Evolutionary conservation across 2,329 filamentous ascomycete genomes (phyloP), one percentile per base, ranked within the genome.

Genomic region (Fulvia fulva): DNA sequence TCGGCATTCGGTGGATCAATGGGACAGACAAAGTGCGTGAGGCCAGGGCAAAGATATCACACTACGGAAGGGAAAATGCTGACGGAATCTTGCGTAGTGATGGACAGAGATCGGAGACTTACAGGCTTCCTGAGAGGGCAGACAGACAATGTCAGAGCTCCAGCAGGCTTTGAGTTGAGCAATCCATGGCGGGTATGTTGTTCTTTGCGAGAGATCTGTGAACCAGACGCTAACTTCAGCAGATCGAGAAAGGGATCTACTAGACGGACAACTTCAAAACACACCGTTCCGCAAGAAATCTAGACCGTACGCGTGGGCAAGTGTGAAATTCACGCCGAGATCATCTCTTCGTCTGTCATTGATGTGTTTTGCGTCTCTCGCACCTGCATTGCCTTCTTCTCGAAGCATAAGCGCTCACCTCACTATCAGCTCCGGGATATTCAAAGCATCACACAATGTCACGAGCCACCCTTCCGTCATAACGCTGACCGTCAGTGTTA

Each of bases 131-230:
- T 80, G 68, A 77, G 85, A 74, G 84, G 83, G 60, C 85, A 87
- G 71, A 83, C 83, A 57, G 83, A 84, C 73, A 82, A 79, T 62
- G 76, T 79, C 49, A 73, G 76, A 58, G 85, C 85, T 28, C 84
- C 84, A 26, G 73, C 77, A 57, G 84, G 84, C 60, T 87, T 87
- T 75, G 84, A 87, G 74, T 71, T 87, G 68, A 87, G 81, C 80
- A 86, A 86, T 74, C 82, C 82, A 63, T 87, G 85, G 85, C 84
- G 81, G 80, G 84, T 87, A 79, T 58, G 80, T 71, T n/a, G 16
- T 41, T 7, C 37, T 19, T 19, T 41, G 16, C 37, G 14, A n/a
- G 37, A n/a, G 37, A 41, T 41, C 1, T 19, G 5, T 2, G n/a
- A n/a, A 19, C 14, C 14, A 16, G 37, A 19, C 19, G 37, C 37